Base-by-base conservation (phyloP, 768 basidiomycete genomes). In the Trametes villosa region DNA sequence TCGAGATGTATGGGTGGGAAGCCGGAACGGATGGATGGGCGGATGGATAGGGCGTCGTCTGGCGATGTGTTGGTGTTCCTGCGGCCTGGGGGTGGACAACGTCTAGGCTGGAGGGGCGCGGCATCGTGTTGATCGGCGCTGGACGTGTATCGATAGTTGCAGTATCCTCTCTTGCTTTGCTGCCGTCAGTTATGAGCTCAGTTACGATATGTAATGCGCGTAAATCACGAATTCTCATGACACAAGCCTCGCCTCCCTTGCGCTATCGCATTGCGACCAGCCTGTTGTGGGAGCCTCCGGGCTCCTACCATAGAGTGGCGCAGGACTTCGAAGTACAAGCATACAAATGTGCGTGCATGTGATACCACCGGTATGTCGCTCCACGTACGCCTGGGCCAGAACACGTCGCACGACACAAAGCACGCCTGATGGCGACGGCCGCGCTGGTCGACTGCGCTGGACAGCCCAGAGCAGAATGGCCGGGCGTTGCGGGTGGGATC, bases 141-240 rank as follows among this genome's bases (percentile, higher is more conserved):
- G 54, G 31, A 46, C 33, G 26, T 57, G 56, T 57, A 57, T 48
- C 29, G 22, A 18, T 50, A 57, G 47, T 7, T 49, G 6, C 22
- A 6, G n/a, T 18, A 15, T 17, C 38, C 18, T n/a, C 12, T 42
- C 18, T 57, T 31, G 47, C 56, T 57, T 29, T 57, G 15, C 50
- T 47, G 47, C 11, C 38, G 15, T 56, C 33, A 36, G 12, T 46
- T 42, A 49, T 46, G 30, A 42, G 38, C 38, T 57, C 46, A 33
- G 44, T 46, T 57, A 57, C 48, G 47, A 57, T 50, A 31, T 29
- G 47, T 57, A 50, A 57, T 57, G 56, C 40, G 27, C 18, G 22
- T 47, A 57, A 47, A 51, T 24, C 44, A 45, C 24, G 44, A 45
- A 9, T 45, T 13, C 22, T 13, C n/a, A 12, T 38, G n/a, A 12